Conservation (phyloP, 2,329 filamentous ascomycete genomes). For the Fusarium globosum region DNA sequence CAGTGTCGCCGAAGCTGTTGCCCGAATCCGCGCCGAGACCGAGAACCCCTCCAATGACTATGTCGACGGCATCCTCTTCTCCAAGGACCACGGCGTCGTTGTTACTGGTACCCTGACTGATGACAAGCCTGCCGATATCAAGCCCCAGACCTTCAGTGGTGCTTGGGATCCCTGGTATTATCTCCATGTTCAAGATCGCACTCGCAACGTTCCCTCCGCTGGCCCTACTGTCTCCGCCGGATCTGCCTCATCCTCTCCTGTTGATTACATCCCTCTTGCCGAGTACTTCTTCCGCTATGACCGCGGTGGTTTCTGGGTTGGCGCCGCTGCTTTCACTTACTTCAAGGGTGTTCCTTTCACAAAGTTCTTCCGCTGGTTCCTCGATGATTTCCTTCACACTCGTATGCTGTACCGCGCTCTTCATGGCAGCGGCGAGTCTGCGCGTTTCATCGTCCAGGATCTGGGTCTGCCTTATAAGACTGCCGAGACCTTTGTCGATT, state of each 20-base stretch:
- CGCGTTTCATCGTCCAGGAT: conserved; percentile 76
- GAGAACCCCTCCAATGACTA: conserved; percentile 64
- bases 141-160: conserved; percentile 64
- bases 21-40: conserved; percentile 58
- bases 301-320: conserved; percentile 80
- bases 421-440: conserved; percentile 73
- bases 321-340: conserved; percentile 72
- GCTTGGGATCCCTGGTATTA: conserved; percentile 82
- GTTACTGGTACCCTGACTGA: conserved; percentile 70
- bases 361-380: conserved; percentile 71
- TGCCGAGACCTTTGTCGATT: conserved; percentile 65
- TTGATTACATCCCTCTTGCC: conserved; percentile 72
- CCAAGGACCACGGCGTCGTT: conserved; percentile 64
- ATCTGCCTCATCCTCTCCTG: conserved; percentile 38
- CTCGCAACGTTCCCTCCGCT: conserved; percentile 41
- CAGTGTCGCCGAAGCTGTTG: conserved; percentile 52
- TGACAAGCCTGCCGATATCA: conserved; percentile 48
- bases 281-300: conserved; percentile 84
- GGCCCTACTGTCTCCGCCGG: conserved; percentile 25
- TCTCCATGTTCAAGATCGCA: conserved; percentile 67
- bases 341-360: conserved; percentile 74
- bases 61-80: conserved; percentile 75
- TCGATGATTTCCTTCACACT: conserved; percentile 79
- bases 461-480: conserved; percentile 67
- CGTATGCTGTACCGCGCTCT: conserved; percentile 79